Evolutionary conservation across 2,329 filamentous ascomycete genomes (phyloP), one percentile per base, ranked within the genome.

Genomic region (Tolypocladium paradoxum): DNA sequence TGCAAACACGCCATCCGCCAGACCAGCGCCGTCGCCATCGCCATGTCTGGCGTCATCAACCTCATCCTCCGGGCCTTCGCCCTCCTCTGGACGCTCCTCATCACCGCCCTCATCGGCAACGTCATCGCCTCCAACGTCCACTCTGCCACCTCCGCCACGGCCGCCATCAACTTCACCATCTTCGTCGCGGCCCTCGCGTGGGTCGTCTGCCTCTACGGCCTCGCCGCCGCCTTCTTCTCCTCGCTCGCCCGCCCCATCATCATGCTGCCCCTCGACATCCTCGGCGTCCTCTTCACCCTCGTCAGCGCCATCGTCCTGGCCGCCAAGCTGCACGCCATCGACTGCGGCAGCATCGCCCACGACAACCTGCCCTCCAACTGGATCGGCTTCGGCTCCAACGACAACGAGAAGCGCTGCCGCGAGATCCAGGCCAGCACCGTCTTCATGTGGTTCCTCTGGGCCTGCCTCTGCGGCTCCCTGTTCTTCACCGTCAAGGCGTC

Each of bases 391-490:
- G 84, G 84, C 54, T 83, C 82, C 47, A 55, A 58, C 56, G 65
- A 84, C 68, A 73, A 77, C 55, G 68, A 74, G 65, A 82, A 84
- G 73, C 79, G 85, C 58, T 91, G 88, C 72, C 83, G 81, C 57
- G 82, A 89, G 70, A 79, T 88, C 18, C 87, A 91, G 72, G 87
- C 87, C 37, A 79, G 80, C 57, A 82, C 80, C 35, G 85, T 81
- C 37, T 92, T 92, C 72, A 77, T 89, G 70, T 92, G 85, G 85
- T 90, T 91, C 71, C 78, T 88, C 49, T 88, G 85, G 66, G 76
- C 73, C 38, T 74, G 78, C 29, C 87, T 85, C 63, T 70, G 74
- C 31, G 82, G 73, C 4, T 76, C 77, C 40, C 65, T 83, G 46
- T 72, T 81, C 63, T 76, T 87, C 57, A 70, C 77, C 53, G 66